A percentile compares a stretch with the other conserved stretches of the same genome.
Conservation (phyloP, 441 rosid genomes). For the Eutrema salsugineum region DNA sequence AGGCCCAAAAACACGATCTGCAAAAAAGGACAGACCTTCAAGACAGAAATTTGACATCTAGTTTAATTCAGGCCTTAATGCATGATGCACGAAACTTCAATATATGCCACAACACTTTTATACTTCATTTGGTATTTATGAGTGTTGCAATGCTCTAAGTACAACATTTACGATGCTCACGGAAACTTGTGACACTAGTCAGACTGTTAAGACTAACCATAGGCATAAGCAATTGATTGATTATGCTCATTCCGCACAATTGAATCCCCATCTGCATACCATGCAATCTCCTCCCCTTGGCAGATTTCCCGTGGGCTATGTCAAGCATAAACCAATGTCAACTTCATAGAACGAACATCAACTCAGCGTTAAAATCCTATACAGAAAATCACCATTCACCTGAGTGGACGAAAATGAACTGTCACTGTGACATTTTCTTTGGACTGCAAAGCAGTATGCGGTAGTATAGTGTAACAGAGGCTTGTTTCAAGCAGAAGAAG, state of each 20-base stretch:
- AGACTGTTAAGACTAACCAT: conserved; percentile 51
- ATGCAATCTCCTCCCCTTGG: conserved; percentile 95
- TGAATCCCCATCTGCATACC: conserved; percentile 98
- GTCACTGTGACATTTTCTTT: conserved; percentile 96
- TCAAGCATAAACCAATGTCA: conserved; percentile 29
- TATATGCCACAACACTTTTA: background rate
- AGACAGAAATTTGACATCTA: background rate
- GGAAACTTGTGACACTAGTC: conserved; percentile 3
- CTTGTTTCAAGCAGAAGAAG: conserved; percentile 79
- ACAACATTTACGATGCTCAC: background rate
- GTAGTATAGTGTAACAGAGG: conserved; percentile 43
- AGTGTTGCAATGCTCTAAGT: background rate
- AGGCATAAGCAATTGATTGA: conserved; percentile 84
- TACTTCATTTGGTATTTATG: background rate
- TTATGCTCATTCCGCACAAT: conserved; percentile 81
- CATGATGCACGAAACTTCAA: background rate
- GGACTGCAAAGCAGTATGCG: conserved; percentile 44
- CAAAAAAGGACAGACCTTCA: conserved; percentile 20
- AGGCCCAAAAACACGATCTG: conserved; percentile 97
- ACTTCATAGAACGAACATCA: conserved; percentile 4
- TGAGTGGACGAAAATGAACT: conserved; percentile 93
- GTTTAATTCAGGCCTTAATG: background rate
- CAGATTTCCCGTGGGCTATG: conserved; percentile 90
- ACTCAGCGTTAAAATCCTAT: background rate
- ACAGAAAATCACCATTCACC: conserved; percentile 40